Evolutionary conservation across 2,329 filamentous ascomycete genomes (phyloP).

Genomic region (Stagonosporopsis vannaccii): DNA sequence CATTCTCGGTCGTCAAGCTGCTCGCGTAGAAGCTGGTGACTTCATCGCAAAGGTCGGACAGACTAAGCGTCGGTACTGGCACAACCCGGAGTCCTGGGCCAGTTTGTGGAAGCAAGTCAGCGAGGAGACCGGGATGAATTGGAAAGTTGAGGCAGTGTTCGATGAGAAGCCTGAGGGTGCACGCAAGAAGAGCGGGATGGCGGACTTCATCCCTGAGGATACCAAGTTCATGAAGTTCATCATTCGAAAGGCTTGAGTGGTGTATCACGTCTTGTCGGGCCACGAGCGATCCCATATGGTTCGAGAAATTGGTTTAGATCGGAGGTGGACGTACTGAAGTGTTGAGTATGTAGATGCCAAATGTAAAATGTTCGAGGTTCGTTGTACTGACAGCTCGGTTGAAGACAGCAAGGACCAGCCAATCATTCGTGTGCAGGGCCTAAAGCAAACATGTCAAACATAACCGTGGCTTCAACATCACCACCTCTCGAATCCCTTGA

Average conservation of each 20-base stretch:
- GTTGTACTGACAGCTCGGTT: background rate
- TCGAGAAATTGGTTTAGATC: background rate
- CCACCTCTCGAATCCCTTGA: slow-evolving; percentile 16
- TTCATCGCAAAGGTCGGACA: slow-evolving; percentile 25
- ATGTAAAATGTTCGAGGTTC: background rate
- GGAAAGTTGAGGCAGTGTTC: slow-evolving; percentile 43
- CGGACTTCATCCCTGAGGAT: slow-evolving; percentile 31
- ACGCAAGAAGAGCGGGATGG: slow-evolving; percentile 24
- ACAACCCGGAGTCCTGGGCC: slow-evolving; percentile 48
- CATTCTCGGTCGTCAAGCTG: slow-evolving; percentile 51
- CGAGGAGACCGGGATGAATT: slow-evolving; percentile 46
- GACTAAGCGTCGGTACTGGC: slow-evolving; percentile 41
- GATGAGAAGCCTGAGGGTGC: slow-evolving; percentile 31
- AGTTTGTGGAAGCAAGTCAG: slow-evolving; percentile 51
- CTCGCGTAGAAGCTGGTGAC: slow-evolving; percentile 39
- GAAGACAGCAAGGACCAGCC: slow-evolving; percentile 11
- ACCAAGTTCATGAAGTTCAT: slow-evolving; percentile 37
- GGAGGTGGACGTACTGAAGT: too few species aligned
- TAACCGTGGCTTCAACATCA: slow-evolving; percentile 42
- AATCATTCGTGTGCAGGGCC: slow-evolving; percentile 34
- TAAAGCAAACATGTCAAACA: slow-evolving; percentile 41
- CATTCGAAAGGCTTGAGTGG: slow-evolving; percentile 23
- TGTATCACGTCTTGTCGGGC: background rate
- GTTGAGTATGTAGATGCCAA: too few species aligned
- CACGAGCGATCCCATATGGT: background rate